Base-by-base conservation (phyloP, 2,329 filamentous ascomycete species). In the Diaporthe vexans region DNA sequence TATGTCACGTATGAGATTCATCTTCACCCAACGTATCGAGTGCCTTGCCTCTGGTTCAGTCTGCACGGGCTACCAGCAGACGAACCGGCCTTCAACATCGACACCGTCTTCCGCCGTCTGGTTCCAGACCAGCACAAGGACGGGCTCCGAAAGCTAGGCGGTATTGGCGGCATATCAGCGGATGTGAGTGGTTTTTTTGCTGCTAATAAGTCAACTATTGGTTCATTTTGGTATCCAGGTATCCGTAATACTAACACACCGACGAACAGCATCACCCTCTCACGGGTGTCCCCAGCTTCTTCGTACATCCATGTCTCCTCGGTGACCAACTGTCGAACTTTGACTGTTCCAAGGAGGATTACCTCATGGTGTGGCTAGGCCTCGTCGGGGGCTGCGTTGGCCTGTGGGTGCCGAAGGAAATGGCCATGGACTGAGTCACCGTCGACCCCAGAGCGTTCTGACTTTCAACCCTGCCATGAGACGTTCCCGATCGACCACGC, bases 221-320 rank as follows among this genome's bases (percentile, higher is more conserved):
- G 73, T 63, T 29, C 73, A 37, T 54, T 68, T 17, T 15, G 59
- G 65, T 69, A 68, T 72, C 67, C 71, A 69, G 43, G 40, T 68
- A 46, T 54, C 67, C 52, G 58, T 79, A 80, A 79, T 81, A 85
- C 84, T 86, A 85, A 88, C 81, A 80, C 82, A 83, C 80, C 82
- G 85, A 83, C 77, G 77, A 79, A 81, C 84, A 96, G 91, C 92
- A 97, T 83, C 95, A 98, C 87, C 96, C 97, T 70, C 84, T 94
- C 74, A 94, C 92, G 74, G 93, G 93, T 71, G 83, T 92, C 74
- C 94, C 95, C 54, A 90, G 91, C 67, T 98, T 96, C 83, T 98
- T 98, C 83, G 89, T 98, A 78, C 97, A 99, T 85, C 96, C 97
- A 33, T 98, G 97, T 84, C 91, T 94, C 81, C 94, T 97, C 11